phyloP scores from a whole-genome alignment of 2,329 filamentous ascomycete species.

The Verticillium albo-atrum region DNA sequence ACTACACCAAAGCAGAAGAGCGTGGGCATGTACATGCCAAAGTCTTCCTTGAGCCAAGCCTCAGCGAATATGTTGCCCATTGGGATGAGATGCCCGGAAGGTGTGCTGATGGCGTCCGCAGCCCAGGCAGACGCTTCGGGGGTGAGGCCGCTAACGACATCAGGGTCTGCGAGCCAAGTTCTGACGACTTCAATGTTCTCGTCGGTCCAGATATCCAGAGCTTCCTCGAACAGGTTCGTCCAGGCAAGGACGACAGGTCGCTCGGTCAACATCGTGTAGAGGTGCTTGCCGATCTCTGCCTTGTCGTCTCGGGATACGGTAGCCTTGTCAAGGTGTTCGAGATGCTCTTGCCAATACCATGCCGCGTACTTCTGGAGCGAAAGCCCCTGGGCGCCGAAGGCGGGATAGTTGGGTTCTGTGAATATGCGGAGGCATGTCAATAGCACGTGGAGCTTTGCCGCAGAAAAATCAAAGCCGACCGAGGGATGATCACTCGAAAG shows the following conservation, averaged over 20 bases:
- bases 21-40: slow-evolving; percentile 30
- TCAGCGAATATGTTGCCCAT: slow-evolving; percentile 33
- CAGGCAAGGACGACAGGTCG: slow-evolving; percentile 31
- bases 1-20: slow-evolving; percentile 39
- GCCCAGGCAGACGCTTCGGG: slow-evolving; percentile 26
- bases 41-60: slow-evolving; percentile 31
- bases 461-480: slow-evolving; percentile 28
- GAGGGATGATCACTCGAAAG: slow-evolving; percentile 9
- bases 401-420: slow-evolving; percentile 17
- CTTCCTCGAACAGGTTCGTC: slow-evolving; percentile 36
- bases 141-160: slow-evolving; percentile 23
- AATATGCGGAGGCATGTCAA: slow-evolving; percentile 34
- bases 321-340: slow-evolving; percentile 26
- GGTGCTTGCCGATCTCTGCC: slow-evolving; percentile 23
- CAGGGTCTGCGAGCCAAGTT: slow-evolving; percentile 28
- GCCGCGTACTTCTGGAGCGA: slow-evolving; percentile 28
- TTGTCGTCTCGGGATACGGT: slow-evolving; percentile 23
- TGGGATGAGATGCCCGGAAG: slow-evolving; percentile 26
- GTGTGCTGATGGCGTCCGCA: slow-evolving; percentile 15
- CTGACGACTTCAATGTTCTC: slow-evolving; percentile 29
- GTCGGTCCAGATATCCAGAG: slow-evolving; percentile 35
- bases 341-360: slow-evolving; percentile 41
- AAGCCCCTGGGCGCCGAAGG: slow-evolving; percentile 12
- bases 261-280: slow-evolving; percentile 32
- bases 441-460: slow-evolving; percentile 31